Conservation (phyloP, 2,329 filamentous ascomycete genomes). For the Byssothecium circinans region DNA sequence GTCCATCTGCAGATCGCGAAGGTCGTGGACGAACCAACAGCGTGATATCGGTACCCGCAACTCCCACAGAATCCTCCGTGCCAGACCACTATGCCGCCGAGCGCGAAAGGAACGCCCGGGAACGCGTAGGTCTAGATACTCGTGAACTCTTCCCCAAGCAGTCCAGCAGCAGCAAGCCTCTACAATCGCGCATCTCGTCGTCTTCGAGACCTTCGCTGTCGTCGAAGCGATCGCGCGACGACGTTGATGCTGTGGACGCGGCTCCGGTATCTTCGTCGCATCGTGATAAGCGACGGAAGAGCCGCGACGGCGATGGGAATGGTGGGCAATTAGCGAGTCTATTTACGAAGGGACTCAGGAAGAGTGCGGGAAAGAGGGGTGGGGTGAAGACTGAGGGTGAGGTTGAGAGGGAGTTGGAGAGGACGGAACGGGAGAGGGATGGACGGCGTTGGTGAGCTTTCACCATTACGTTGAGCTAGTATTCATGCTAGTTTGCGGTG, state of each 20-base stretch:
- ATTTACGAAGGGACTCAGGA: constrained; percentile 33
- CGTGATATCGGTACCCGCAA: constrained; percentile 4
- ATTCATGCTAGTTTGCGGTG: background rate
- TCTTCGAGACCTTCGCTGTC: constrained; percentile 21
- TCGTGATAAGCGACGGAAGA: constrained; percentile 36
- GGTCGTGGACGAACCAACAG: constrained; percentile 18
- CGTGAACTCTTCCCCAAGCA: constrained; percentile 6
- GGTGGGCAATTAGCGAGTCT: constrained; percentile 33
- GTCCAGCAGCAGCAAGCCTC: constrained; percentile 10
- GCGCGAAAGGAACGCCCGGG: constrained; percentile 55
- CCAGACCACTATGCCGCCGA: constrained; percentile 68
- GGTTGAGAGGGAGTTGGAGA: constrained; percentile 35
- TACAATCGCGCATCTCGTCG: constrained; percentile 24
- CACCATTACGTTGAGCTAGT: constrained; percentile 6
- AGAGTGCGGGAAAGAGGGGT: constrained; percentile 34
- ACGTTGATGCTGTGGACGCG: constrained; percentile 14
- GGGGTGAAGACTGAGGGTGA: constrained; percentile 38
- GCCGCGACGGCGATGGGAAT: constrained; percentile 14
- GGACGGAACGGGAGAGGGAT: constrained; percentile 36
- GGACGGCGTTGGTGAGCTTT: constrained; percentile 15
- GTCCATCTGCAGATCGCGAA: constrained; percentile 40
- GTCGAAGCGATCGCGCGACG: constrained; percentile 33
- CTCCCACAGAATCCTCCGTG: constrained; percentile 12
- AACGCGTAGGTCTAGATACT: constrained; percentile 29
- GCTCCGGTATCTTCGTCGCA: constrained; percentile 24